Percentiles rank a stretch among this genome's conserved stretches.
These are phyloP conservation scores for Pythium angustatum DNA, from an alignment of 352 stramenopile genomes.

Conservation along the genomic window DNA sequence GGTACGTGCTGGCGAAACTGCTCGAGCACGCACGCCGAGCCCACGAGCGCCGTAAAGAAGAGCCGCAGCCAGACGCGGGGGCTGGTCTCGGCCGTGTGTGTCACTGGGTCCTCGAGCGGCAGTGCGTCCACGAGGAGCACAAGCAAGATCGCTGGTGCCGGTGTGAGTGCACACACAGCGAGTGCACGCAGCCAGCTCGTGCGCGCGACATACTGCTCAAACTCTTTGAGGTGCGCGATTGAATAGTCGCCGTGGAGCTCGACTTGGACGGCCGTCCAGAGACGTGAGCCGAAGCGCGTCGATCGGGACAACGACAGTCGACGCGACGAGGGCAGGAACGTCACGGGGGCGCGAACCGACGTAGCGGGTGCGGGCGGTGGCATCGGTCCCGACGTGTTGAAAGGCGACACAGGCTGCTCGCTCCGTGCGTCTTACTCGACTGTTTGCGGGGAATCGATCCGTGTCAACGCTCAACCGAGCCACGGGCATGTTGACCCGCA, in stretches of 20 bases:
- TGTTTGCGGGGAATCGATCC: too few species aligned
- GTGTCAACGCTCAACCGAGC: too few species aligned
- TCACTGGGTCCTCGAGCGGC: constrained; percentile 23
- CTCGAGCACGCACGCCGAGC: constrained; percentile 24
- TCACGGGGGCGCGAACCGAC: too few species aligned
- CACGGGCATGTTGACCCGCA: too few species aligned
- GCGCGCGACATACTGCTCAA: constrained; percentile 17
- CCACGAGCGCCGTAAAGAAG: constrained; percentile 24
- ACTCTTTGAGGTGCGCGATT: constrained; percentile 22
- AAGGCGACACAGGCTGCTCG: too few species aligned
- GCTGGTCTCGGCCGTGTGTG: constrained; percentile 8
- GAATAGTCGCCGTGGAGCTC: constrained; percentile 35
- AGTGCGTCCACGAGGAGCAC: constrained; percentile 11
- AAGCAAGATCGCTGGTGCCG: constrained; percentile 21
- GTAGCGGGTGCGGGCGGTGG: too few species aligned
- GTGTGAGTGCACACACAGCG: constrained; percentile 11
- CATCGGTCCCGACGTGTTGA: too few species aligned
- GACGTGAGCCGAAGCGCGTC: background rate
- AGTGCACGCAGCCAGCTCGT: constrained; percentile 7
- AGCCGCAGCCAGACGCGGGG: constrained; percentile 28
- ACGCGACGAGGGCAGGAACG: too few species aligned
- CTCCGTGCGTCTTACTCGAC: too few species aligned
- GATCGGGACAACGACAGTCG: background rate
- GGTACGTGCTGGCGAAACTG: constrained; percentile 29
- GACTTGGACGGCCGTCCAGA: constrained; percentile 31